Evolutionary conservation across 805 yeast species (phyloP), one percentile per base, ranked within the genome.

Genomic region (Pichia cephalocereana): DNA sequence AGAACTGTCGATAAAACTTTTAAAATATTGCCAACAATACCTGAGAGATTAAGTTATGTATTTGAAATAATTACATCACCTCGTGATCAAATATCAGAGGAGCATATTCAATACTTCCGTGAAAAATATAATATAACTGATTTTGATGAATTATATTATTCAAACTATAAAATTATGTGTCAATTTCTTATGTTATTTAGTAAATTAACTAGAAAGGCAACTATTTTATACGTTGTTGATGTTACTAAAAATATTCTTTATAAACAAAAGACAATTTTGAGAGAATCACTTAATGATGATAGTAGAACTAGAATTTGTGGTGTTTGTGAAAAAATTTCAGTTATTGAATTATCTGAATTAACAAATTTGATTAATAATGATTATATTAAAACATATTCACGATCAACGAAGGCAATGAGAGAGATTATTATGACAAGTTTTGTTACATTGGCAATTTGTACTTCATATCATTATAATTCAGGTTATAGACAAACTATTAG

Each of bases 381-480:
- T 26, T 46, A 46, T 15, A 27, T 46, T 19, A 8, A 15, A 18
- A 37, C 34, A 9, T 46, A 37, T 32, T 11, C 40, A 3, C 15
- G 18, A 18, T 31, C 37, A 17, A 17, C 44, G 1, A 28, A 36
- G 7, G 17, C 37, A 4, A 44, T 36, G 37, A 36, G 40, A 12
- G 48, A 46, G 26, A 28, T 40, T 15, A 34, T 46, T 30, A 15
- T 41, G 7, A 19, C 10, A 15, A 41, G 45, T 3, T 46, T 46
- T 23, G 18, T 46, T 4, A 27, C 19, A 8, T 12, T 46, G 12
- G 32, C 48, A 15, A 12, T 15, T n/a, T 46, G 45, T 38, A 41
- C 48, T 14, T 9, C 34, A 8, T 41, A 46, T 37, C 48, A 46
- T 28, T 46, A 46, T 37, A 41, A 40, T 28, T 18, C 17, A 18